These are phyloP conservation scores for Filosporella fistucella DNA, from an alignment of 495 filamentous ascomycete genomes.

Conservation along the genomic window DNA sequence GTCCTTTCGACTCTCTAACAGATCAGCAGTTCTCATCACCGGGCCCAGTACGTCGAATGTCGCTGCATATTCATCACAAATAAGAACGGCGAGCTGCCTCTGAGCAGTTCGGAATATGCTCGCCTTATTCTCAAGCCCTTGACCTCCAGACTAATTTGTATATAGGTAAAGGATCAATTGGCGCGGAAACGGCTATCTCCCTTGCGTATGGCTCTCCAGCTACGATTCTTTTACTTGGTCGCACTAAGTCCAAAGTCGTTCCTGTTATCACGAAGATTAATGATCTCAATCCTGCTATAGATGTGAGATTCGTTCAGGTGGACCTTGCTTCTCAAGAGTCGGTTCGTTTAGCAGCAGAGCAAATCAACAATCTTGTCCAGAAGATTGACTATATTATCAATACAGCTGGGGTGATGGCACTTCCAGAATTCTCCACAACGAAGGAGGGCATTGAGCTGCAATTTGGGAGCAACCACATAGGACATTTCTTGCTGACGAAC, in stretches of 20 bases:
- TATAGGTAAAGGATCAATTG: no score
- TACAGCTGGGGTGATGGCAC: constrained; percentile 27
- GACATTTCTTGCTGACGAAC: constrained; percentile 56
- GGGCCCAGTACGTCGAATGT: constrained; percentile 42
- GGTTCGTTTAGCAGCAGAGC: constrained; percentile 5
- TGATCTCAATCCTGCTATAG: background rate
- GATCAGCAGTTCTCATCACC: constrained; percentile 30
- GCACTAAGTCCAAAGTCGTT: constrained; percentile 31
- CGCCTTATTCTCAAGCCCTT: no score
- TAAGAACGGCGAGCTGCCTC: no score
- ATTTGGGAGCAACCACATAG: constrained; percentile 53
- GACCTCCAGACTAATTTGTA: no score
- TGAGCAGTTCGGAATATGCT: no score
- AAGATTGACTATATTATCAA: constrained; percentile 23
- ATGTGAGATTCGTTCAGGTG: background rate
- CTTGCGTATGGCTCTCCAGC: constrained; percentile 37
- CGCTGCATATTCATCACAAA: no score
- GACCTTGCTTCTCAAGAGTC: constrained; percentile 13
- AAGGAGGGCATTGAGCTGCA: constrained; percentile 47
- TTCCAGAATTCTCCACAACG: constrained; percentile 1
- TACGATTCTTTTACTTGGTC: constrained; percentile 36
- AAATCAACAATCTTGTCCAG: constrained; percentile 5
- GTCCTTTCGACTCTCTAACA: background rate
- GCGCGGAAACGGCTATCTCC: constrained; percentile 39
- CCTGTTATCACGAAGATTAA: constrained; percentile 25